Percentiles rank a stretch among this genome's conserved stretches.
phyloP scores from a whole-genome alignment of 805 yeast species.

The Starmera amethionina region DNA sequence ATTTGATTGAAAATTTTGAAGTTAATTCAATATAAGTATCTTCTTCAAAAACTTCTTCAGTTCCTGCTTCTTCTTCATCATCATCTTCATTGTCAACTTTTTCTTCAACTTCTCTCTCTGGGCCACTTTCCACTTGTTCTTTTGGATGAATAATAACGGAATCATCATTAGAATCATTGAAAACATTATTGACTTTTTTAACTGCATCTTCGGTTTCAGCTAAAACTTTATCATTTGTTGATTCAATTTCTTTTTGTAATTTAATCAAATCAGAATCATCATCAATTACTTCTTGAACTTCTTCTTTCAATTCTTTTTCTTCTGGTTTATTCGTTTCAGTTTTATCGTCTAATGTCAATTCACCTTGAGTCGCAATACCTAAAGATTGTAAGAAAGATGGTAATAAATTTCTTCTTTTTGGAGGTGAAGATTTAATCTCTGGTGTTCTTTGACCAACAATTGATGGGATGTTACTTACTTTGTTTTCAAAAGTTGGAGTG shows the following conservation, averaged over 20 bases:
- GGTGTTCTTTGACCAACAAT: no score
- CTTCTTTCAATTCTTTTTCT: slow-evolving; percentile 5
- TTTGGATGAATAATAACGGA: no score
- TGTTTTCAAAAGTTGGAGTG: no score
- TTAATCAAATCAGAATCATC: slow-evolving; percentile 10
- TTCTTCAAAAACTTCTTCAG: slow-evolving; percentile 1
- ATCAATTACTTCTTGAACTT: slow-evolving; percentile 2
- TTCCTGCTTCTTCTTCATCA: not conserved
- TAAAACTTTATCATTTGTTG: slow-evolving; percentile 12
- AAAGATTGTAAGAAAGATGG: slow-evolving; percentile 25
- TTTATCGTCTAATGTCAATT: not conserved
- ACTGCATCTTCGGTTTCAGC: slow-evolving; percentile 20
- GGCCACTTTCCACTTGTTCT: not conserved
- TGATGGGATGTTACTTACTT: no score
- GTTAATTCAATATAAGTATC: not conserved
- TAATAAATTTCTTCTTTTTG: slow-evolving; percentile 16
- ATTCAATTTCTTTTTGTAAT: slow-evolving; percentile 16
- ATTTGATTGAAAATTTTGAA: not conserved
- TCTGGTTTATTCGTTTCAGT: not conserved
- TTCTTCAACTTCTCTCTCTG: slow-evolving; percentile 2
- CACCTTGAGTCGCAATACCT: slow-evolving; percentile 9
- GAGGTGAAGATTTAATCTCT: no score
- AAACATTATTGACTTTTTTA: slow-evolving; percentile 15
- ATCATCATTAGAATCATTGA: slow-evolving; percentile 5
- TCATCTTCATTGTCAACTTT: slow-evolving; percentile 9